Percentiles rank a stretch among this genome's conserved stretches.
Conservation (phyloP, 176 grass and related monocot species). For the Avena sativa region DNA sequence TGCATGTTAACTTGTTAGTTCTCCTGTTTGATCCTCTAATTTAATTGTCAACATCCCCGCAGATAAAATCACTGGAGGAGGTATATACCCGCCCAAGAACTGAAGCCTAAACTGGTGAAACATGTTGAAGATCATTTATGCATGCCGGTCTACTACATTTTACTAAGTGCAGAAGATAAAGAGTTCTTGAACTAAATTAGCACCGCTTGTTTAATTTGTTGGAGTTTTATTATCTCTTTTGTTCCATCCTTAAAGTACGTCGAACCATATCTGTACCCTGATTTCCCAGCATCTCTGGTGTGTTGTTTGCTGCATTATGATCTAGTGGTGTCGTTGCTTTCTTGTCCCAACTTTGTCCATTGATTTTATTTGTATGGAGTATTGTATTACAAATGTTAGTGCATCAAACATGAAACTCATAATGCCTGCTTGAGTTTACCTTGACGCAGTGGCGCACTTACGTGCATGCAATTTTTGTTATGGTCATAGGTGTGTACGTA, state of each 20-base stretch:
- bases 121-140: slow-evolving; percentile 18
- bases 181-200: slow-evolving; percentile 11
- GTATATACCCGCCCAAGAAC: not conserved
- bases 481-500: not conserved
- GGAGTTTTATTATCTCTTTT: slow-evolving; percentile 15
- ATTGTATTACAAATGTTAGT: slow-evolving; percentile 22
- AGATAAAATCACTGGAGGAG: slow-evolving; percentile 35
- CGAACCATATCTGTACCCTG: slow-evolving; percentile 28
- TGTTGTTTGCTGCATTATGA: slow-evolving; percentile 21
- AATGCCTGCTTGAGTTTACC: not conserved
- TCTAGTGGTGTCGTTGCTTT: not conserved
- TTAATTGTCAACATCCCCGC: not conserved
- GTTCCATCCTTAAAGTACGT: slow-evolving; percentile 11
- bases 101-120: slow-evolving; percentile 30
- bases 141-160: slow-evolving; percentile 21
- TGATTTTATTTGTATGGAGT: not conserved
- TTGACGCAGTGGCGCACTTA: not conserved
- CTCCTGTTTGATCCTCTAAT: not conserved
- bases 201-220: slow-evolving; percentile 32
- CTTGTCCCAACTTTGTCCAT: not conserved
- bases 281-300: not conserved
- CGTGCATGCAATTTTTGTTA: not conserved
- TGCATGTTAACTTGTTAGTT: not conserved
- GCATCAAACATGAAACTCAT: not conserved
- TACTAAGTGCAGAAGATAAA: slow-evolving; percentile 31